Conservation (phyloP, 2,329 filamentous ascomycete genomes). For the Xylaria sp. region DNA sequence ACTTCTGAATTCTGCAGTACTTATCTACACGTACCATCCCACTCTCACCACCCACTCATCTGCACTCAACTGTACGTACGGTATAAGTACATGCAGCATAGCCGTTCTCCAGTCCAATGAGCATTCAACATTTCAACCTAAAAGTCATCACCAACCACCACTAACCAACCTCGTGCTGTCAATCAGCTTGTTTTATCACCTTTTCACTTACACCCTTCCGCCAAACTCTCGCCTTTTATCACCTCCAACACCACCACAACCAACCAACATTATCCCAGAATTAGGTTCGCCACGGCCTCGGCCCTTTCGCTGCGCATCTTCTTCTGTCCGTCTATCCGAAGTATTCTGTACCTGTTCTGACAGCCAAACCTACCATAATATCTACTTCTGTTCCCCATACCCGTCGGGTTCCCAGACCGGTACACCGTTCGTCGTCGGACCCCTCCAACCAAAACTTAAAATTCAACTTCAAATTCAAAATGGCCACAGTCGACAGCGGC, state of each 20-base stretch:
- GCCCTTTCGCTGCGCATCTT: neutral
- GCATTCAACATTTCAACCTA: neutral
- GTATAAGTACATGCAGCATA: neutral
- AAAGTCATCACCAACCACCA: constrained; percentile 4
- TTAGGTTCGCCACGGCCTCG: constrained; percentile 4
- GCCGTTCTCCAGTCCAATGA: neutral
- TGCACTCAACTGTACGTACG: neutral
- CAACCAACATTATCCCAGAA: neutral
- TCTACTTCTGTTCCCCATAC: neutral
- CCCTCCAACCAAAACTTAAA: neutral
- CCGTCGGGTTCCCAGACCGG: neutral
- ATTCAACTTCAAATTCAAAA: constrained; percentile 31
- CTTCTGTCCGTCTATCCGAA: neutral
- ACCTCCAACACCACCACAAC: neutral
- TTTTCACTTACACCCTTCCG: neutral
- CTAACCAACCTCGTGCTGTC: neutral
- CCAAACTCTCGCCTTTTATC: constrained; percentile 12
- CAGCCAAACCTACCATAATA: neutral
- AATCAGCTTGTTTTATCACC: constrained; percentile 12
- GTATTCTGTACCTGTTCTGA: neutral
- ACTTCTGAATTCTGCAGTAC: constrained; percentile 1
- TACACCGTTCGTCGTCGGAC: neutral
- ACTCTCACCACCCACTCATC: neutral
- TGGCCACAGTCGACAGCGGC: constrained; percentile 48
- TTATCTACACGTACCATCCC: neutral